These are phyloP conservation scores for Citrus hindsii DNA, from an alignment of 345 rosid species.

Conservation along the genomic window DNA sequence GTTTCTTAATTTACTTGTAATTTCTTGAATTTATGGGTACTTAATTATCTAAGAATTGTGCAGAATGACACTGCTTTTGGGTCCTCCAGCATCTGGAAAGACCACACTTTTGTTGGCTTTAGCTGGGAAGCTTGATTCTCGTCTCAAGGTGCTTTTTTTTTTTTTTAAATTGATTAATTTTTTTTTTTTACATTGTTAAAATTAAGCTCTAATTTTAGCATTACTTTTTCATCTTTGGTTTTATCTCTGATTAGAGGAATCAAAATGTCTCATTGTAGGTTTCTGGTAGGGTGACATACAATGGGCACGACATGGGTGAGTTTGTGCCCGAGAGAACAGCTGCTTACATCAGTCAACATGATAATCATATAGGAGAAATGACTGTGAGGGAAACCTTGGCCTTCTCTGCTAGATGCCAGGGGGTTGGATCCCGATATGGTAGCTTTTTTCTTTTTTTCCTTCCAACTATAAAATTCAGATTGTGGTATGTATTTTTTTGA, in stretches of 20 bases:
- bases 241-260: no score
- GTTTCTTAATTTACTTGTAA: not conserved
- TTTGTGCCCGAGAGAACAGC: conserved; percentile 39
- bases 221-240: no score
- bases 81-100: conserved; percentile 83
- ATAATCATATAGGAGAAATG: conserved; percentile 71
- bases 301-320: conserved; percentile 49
- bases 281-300: conserved; percentile 48
- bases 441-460: not conserved
- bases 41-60: not conserved
- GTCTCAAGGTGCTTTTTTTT: conserved; percentile 22
- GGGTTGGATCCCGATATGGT: conserved; percentile 45
- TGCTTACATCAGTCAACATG: conserved; percentile 61
- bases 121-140: conserved; percentile 64
- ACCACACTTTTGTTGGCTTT: conserved; percentile 70
- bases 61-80: conserved; percentile 74
- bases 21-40: not conserved
- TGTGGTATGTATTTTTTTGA: not conserved
- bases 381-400: conserved; percentile 81
- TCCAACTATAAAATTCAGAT: no score
- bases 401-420: conserved; percentile 76
- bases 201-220: not conserved
- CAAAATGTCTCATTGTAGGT: conserved; percentile 11
- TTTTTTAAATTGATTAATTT: no score
- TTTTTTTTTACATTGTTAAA: not conserved